Evolutionary conservation across 2,329 filamentous ascomycete species (phyloP), one percentile per base, ranked within the genome.

Genomic region (Fragosphaeria purpurea): DNA sequence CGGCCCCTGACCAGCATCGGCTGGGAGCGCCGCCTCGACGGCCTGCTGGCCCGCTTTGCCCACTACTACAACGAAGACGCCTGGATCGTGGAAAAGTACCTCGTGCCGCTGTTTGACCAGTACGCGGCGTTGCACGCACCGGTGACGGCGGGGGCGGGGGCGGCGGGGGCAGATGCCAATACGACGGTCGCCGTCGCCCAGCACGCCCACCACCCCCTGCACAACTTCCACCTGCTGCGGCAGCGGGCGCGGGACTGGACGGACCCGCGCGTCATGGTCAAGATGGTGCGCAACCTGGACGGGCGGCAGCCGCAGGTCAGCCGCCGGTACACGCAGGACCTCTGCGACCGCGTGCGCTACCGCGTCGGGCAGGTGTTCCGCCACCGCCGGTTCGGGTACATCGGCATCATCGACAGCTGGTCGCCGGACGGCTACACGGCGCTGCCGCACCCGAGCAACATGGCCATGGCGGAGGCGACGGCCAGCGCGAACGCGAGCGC

Each of bases 401-500:
- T 83, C 46, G 90, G 85, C 13, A 77, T 94, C 32, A 86, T 98
- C 52, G 87, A 85, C 11, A 90, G 90, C n/a, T 98, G 91, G 90
- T 83, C 86, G 46, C 68, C 70, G 12, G 57, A 60, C 49, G 60
- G 60, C 42, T 54, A 59, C 13, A 49, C 48, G 31, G 52, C 53
- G 10, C 55, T 63, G 48, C 62, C 61, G 35, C 58, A 54, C 52
- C 58, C 61, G 48, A 59, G 61, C 33, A 56, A 56, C 13, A 49
- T 60, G 42, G 46, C 49, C 10, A 50, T 51, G 33, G 55, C 56
- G 12, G 60, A 61, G 41, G 50, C 53, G 7, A 50, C 57, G 31
- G 68, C 54, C 69, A 70, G 32, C 22, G 44, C 72, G 47, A 53
- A 44, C 33, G 40, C 41, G 31, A 45, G 51, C 44, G n/a, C 75